Evolutionary conservation across 2,329 filamentous ascomycete genomes (phyloP), one percentile per base, ranked within the genome.

Genomic region (Colletotrichum limetticola): DNA sequence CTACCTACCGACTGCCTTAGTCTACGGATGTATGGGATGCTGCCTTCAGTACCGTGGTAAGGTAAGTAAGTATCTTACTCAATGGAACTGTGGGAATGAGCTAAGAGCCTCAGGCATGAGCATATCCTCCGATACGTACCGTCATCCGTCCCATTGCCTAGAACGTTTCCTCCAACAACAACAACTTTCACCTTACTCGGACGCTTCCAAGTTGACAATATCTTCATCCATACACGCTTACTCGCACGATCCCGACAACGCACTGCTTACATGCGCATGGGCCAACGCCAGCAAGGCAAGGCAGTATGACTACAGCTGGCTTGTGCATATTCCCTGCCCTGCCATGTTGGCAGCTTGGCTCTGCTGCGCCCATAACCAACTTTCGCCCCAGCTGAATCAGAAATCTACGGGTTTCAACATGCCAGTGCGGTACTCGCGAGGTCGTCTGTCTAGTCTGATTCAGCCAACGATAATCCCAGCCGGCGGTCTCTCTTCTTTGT

Each of bases 391-490:
- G 19, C 19, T 49, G 42, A 32, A 37, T 49, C 32, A 37, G 35
- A 46, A 37, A 7, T 22, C 64, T 42, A 49, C 26, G 37, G 14
- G 8, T 28, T 60, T 58, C 46, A 37, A 58, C 56, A 57, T 35
- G 57, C 68, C 57, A 67, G 61, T 22, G 53, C 32, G n/a, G 64
- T 64, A 14, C 52, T 24, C 58, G 37, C 28, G 58, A 53, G 42
- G 32, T 52, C 4, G 32, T 12, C 14, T 57, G 55, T 19, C 26
- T 53, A 12, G 66, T 22, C 26, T n/a, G 22, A 19, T 16, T 49
- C 57, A 35, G 26, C 22, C 12, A 19, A 52, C 30, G 24, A 64
- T 46, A 30, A 69, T 58, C 57, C 37, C 58, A 32, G 65, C 69
- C 59, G 59, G 53, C 42, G 26, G 32, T 59, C 19, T 58, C 32